phyloP scores from a whole-genome alignment of 768 basidiomycete species.

The Leccinum disarticulatum region DNA sequence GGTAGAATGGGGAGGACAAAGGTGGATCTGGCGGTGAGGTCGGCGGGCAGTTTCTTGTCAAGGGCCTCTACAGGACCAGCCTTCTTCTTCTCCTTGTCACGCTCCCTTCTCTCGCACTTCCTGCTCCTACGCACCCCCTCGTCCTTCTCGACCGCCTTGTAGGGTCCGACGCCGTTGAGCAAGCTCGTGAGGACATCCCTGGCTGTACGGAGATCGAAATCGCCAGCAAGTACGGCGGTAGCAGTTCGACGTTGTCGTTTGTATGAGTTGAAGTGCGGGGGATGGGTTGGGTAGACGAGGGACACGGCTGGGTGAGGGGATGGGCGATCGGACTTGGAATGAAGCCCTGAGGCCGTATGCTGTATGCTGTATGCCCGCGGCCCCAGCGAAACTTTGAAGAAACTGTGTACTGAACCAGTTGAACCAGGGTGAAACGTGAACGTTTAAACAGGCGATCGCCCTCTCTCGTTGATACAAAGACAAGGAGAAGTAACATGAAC shows the following conservation, averaged over 20 bases:
- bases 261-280: conserved; percentile 18
- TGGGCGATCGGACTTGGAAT: background rate
- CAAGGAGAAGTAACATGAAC: too few relatives aligned
- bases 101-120: conserved; percentile 49
- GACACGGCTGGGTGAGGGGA: conserved; percentile 19
- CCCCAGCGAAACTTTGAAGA: too few relatives aligned
- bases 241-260: conserved; percentile 59
- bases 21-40: conserved; percentile 15
- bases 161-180: conserved; percentile 70
- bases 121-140: conserved; percentile 55
- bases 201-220: conserved; percentile 63
- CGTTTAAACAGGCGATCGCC: too few relatives aligned
- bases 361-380: too few relatives aligned
- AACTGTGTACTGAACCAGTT: too few relatives aligned
- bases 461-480: too few relatives aligned
- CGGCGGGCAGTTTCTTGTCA: conserved; percentile 32
- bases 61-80: conserved; percentile 35
- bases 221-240: conserved; percentile 72
- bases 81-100: conserved; percentile 50
- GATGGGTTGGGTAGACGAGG: conserved; percentile 17
- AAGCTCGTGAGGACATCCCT: conserved; percentile 80
- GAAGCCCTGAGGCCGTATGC: background rate
- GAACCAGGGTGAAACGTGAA: too few relatives aligned
- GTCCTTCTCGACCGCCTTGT: conserved; percentile 61
- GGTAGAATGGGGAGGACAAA: conserved; percentile 19